phyloP scores from a whole-genome alignment of 805 yeast species.

The Middelhovenomyces tepae region DNA sequence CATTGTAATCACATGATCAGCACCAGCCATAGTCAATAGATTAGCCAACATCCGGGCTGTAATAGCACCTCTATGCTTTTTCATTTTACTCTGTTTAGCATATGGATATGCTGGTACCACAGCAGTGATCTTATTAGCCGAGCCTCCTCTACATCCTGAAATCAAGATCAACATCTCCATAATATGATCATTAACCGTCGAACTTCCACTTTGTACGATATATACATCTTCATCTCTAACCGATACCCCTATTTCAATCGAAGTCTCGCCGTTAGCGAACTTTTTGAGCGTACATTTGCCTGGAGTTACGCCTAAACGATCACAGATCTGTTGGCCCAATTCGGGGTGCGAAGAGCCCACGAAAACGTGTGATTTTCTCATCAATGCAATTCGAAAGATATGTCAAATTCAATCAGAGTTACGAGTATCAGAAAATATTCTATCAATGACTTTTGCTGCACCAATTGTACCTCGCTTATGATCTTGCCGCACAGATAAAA shows the following conservation, averaged over 20 bases:
- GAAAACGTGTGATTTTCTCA: constrained; percentile 96
- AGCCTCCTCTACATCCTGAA: constrained; percentile 94
- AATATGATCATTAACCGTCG: constrained; percentile 81
- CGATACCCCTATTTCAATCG: constrained; percentile 89
- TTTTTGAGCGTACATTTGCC: constrained; percentile 88
- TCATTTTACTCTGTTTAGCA: constrained; percentile 96
- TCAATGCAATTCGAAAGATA: constrained; percentile 25
- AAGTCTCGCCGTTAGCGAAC: constrained; percentile 96
- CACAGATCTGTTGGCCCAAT: constrained; percentile 83
- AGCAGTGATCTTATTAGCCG: constrained; percentile 95
- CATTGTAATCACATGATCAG: constrained; percentile 97
- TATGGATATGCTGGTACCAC: constrained; percentile 97
- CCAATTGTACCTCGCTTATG: too few species aligned
- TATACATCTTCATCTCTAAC: constrained; percentile 97
- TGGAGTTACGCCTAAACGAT: constrained; percentile 81
- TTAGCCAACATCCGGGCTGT: constrained; percentile 97
- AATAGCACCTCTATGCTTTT: constrained; percentile 96
- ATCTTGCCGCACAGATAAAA: too few species aligned
- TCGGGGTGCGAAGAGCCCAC: constrained; percentile 97
- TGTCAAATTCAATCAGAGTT: too few species aligned
- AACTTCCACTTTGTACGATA: constrained; percentile 84
- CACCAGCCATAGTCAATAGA: constrained; percentile 93
- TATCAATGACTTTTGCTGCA: too few species aligned
- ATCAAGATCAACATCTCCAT: constrained; percentile 93
- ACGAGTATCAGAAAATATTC: too few species aligned